These are phyloP conservation scores for Colletotrichum noveboracense DNA, from an alignment of 2,329 filamentous ascomycete genomes.

Conservation along the genomic window DNA sequence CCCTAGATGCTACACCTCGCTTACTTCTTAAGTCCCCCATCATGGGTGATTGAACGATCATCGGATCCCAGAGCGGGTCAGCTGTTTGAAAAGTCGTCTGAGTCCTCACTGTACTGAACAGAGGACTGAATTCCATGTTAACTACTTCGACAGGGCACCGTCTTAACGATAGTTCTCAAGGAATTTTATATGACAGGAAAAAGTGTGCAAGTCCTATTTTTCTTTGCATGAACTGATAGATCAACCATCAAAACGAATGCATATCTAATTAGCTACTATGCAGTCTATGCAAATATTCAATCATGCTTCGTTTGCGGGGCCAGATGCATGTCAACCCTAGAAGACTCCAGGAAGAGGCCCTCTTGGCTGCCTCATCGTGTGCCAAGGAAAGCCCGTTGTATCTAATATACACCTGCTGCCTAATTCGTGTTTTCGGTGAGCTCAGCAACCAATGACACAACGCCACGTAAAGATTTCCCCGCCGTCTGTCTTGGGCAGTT, in stretches of 20 bases:
- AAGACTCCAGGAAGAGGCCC: not conserved
- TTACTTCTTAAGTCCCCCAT: not conserved
- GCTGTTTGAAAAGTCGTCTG: not conserved
- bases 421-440: not conserved
- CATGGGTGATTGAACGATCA: not conserved
- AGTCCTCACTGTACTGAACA: not conserved
- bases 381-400: not conserved
- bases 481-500: not conserved
- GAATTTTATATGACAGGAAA: rapidly evolving
- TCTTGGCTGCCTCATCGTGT: not conserved
- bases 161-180: not conserved
- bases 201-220: not conserved
- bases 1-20: not conserved
- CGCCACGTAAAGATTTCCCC: not conserved
- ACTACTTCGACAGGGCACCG: not conserved
- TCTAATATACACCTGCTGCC: not conserved
- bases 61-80: not conserved
- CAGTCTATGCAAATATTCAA: not conserved
- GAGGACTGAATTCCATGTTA: not conserved
- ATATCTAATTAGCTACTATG: not conserved
- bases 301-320: not conserved
- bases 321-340: not conserved
- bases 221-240: rapidly evolving
- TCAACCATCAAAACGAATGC: rapidly evolving
- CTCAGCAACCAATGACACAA: not conserved